phyloP scores from a whole-genome alignment of 192 early-diverging fungal genomes.

The Phycomyces nitens region DNA sequence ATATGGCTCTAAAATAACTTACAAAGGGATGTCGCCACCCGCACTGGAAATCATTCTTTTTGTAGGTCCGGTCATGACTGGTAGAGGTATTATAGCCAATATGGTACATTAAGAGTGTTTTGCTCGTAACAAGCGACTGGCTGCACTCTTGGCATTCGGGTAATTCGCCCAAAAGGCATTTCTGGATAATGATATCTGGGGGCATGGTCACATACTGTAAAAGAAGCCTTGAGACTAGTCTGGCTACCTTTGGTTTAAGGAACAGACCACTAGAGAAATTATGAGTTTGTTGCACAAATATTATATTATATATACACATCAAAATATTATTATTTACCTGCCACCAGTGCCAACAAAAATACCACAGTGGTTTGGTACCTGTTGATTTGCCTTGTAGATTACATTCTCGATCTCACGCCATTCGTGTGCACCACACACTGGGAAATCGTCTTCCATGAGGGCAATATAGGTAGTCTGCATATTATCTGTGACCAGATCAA shows the following conservation, averaged over 20 bases:
- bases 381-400: slow-evolving; percentile 42
- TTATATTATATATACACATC: neutral
- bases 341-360: slow-evolving; percentile 56
- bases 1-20: no score
- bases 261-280: slow-evolving; percentile 28
- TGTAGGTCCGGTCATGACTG: slow-evolving; percentile 43
- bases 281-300: neutral
- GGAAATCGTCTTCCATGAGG: slow-evolving; percentile 54
- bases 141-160: slow-evolving; percentile 41
- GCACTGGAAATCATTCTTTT: slow-evolving; percentile 52
- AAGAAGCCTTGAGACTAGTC: slow-evolving; percentile 25
- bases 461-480: slow-evolving; percentile 43
- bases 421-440: slow-evolving; percentile 40
- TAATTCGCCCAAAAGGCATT: slow-evolving; percentile 45
- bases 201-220: slow-evolving; percentile 35
- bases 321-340: slow-evolving; percentile 25
- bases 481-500: slow-evolving; percentile 29
- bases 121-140: slow-evolving; percentile 45
- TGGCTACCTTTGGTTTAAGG: slow-evolving; percentile 31
- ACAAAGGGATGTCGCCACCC: slow-evolving; percentile 57
- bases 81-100: slow-evolving; percentile 54
- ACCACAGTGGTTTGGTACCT: slow-evolving; percentile 47
- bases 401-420: slow-evolving; percentile 51
- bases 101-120: slow-evolving; percentile 47
- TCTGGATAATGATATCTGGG: slow-evolving; percentile 53